Base-by-base conservation (phyloP, 805 yeast species). In the Ascoidea rubescens region DNA sequence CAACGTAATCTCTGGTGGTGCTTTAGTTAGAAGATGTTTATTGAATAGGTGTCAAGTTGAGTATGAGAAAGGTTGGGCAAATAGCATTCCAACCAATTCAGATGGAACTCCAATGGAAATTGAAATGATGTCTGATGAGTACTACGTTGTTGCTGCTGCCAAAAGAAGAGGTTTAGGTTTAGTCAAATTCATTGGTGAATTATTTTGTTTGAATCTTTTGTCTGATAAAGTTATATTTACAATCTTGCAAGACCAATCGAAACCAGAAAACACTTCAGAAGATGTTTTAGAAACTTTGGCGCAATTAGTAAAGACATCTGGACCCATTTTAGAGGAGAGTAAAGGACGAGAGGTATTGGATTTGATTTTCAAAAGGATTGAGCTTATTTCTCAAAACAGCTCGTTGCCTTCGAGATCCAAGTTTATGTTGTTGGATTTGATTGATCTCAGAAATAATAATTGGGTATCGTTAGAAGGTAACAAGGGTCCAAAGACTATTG, bases 121-220 rank as follows among this genome's bases (percentile, higher is more conserved):
- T 46, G 89, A 87, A 66, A 81, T 89, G 87, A 83, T 90, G 84
- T 91, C 96, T 54, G 98, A 90, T 64, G 97, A 93, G 68, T 93
- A 93, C 69, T 85, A 85, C 66, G 76, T 74, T 51, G 82, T 84
- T 64, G 95, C 95, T 47, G 88, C 95, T 55, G 88, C 90, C 47
- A 93, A 93, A 80, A 88, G 99, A 79, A 84, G 97, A 73, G 98
- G 98, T 64, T 77, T 93, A 58, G 99, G 99, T 72, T 74, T 93
- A 58, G 95, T 91, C 54, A 84, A 89, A 70, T 89, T 93, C 65
- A 87, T 93, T 71, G 99, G 98, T 69, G 95, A 87, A 73, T 75
- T 93, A 62, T 93, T 80, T 71, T 82, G 84, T 63, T 74, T 85
- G 65, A 77, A 79, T 58, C 74, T 93, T 71, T 71, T 93, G 59